These are phyloP conservation scores for Pseudodiploospora longispora DNA, from an alignment of 2,329 filamentous ascomycete species.

Conservation along the genomic window DNA sequence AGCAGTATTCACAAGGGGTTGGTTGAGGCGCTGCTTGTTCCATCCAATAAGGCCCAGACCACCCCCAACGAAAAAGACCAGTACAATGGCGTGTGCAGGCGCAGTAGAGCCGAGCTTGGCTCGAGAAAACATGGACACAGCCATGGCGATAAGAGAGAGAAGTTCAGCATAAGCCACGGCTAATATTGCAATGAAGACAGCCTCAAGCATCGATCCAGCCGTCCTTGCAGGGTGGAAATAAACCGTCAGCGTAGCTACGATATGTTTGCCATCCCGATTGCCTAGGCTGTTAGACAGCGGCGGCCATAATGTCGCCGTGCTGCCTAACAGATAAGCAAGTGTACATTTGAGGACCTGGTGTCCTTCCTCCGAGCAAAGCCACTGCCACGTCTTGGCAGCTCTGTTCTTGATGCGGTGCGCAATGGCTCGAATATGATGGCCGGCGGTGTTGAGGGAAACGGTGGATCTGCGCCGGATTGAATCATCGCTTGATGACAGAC, in stretches of 20 bases:
- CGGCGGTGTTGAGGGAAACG: slow-evolving; percentile 12
- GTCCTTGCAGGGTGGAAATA: slow-evolving; percentile 90
- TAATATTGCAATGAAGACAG: slow-evolving; percentile 64
- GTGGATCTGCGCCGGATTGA: slow-evolving; percentile 8
- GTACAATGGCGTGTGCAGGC: slow-evolving; percentile 69
- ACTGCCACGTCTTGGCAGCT: slow-evolving; percentile 36
- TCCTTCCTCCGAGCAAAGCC: slow-evolving; percentile 64
- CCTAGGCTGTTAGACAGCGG: slow-evolving; percentile 67
- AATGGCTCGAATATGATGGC: slow-evolving; percentile 9
- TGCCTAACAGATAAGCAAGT: slow-evolving; percentile 79
- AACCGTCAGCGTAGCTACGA: slow-evolving; percentile 87
- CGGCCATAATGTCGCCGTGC: slow-evolving; percentile 75
- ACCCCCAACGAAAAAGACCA: slow-evolving; percentile 77
- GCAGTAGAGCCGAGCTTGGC: slow-evolving; percentile 55
- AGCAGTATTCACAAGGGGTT: slow-evolving; percentile 74
- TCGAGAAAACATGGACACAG: slow-evolving; percentile 72
- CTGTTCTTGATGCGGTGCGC: slow-evolving; percentile 15
- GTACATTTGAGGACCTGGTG: slow-evolving; percentile 85
- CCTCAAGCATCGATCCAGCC: slow-evolving; percentile 83
- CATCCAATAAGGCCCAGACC: slow-evolving; percentile 82
- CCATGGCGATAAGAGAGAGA: slow-evolving; percentile 79
- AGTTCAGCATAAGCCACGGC: slow-evolving; percentile 66
- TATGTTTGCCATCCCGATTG: slow-evolving; percentile 82
- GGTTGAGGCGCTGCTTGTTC: slow-evolving; percentile 72
- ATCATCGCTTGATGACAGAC: slow-evolving; percentile 18